These are phyloP conservation scores for Pseudozyma sp. DNA, from an alignment of 1,284 basidiomycete genomes.

Conservation along the genomic window DNA sequence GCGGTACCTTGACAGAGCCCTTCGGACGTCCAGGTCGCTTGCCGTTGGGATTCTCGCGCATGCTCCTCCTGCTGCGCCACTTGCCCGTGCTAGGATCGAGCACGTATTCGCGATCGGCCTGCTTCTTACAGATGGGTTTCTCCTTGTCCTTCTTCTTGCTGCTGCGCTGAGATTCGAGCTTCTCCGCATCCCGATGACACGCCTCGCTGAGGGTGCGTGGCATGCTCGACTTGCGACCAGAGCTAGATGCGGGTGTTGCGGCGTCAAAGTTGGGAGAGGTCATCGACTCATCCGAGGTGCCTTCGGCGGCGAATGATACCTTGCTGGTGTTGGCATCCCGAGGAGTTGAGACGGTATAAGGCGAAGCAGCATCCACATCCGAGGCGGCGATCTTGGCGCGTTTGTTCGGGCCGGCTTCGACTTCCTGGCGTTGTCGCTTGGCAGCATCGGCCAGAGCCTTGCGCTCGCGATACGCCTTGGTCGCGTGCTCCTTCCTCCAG, in stretches of 20 bases:
- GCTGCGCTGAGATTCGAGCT: constrained; percentile 37
- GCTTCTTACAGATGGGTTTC: constrained; percentile 43
- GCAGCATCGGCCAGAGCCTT: constrained; percentile 32
- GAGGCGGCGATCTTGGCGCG: constrained; percentile 19
- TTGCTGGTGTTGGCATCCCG: constrained; percentile 9
- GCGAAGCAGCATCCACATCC: constrained; percentile 30
- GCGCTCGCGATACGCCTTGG: constrained; percentile 31
- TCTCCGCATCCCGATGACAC: constrained; percentile 46
- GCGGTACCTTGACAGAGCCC: constrained; percentile 38
- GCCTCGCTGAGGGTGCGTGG: constrained; percentile 50
- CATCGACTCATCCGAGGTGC: constrained; percentile 15
- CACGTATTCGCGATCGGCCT: constrained; percentile 40
- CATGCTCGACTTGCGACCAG: constrained; percentile 38
- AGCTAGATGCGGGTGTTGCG: constrained; percentile 13
- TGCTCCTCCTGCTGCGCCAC: constrained; percentile 53
- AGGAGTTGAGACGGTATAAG: constrained; percentile 25
- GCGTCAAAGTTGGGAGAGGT: constrained; percentile 35
- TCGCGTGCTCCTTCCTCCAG: constrained; percentile 46
- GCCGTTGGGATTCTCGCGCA: constrained; percentile 53
- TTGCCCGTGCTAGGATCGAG: constrained; percentile 47
- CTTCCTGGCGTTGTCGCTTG: constrained; percentile 21
- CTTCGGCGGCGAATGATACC: constrained; percentile 4
- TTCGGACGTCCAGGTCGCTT: constrained; percentile 50
- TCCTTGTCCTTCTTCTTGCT: constrained; percentile 38
- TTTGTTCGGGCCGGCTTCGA: constrained; percentile 20